phyloP scores from a whole-genome alignment of 1,139 yeast species.

The Pichia sp. region DNA sequence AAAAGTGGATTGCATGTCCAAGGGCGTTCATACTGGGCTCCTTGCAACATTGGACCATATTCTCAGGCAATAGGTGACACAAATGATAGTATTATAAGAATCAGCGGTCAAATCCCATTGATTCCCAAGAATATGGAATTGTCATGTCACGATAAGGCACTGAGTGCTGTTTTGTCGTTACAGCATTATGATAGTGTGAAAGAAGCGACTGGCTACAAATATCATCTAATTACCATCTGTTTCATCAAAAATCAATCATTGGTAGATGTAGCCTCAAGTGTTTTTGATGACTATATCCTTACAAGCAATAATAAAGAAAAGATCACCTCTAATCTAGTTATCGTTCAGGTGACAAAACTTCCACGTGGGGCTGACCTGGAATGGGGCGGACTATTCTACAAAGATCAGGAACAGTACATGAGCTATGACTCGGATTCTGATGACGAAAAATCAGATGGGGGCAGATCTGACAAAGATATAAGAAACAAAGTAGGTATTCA shows the following conservation, averaged over 20 bases:
- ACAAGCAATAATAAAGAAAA: conserved; percentile 25
- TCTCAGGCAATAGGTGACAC: conserved; percentile 69
- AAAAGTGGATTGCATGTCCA: conserved; percentile 81
- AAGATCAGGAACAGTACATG: conserved; percentile 16
- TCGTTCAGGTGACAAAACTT: conserved; percentile 56
- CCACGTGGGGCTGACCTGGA: conserved; percentile 74
- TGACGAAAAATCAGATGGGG: conserved; percentile 8
- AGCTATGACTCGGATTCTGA: conserved; percentile 17
- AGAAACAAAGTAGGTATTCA: conserved; percentile 6
- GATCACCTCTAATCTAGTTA: conserved; percentile 35
- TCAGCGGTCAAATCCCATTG: conserved; percentile 94
- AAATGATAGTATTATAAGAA: conserved; percentile 46
- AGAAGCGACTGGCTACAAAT: conserved; percentile 43
- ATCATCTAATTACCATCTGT: conserved; percentile 48
- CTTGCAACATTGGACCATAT: conserved; percentile 95
- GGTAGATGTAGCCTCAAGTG: conserved; percentile 33
- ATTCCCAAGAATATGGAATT: conserved; percentile 66
- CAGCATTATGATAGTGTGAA: conserved; percentile 73
- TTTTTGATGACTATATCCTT: conserved; percentile 39
- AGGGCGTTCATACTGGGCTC: conserved; percentile 95
- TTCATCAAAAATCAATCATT: conserved; percentile 41
- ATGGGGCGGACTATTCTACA: conserved; percentile 65
- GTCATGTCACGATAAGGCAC: conserved; percentile 21
- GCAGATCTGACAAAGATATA: background rate
- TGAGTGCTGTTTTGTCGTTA: conserved; percentile 53